Evolutionary conservation across 371 early-diverging fungal species (phyloP), one percentile per base, ranked within the genome.

Genomic region (Syncephalastrum monosporum): DNA sequence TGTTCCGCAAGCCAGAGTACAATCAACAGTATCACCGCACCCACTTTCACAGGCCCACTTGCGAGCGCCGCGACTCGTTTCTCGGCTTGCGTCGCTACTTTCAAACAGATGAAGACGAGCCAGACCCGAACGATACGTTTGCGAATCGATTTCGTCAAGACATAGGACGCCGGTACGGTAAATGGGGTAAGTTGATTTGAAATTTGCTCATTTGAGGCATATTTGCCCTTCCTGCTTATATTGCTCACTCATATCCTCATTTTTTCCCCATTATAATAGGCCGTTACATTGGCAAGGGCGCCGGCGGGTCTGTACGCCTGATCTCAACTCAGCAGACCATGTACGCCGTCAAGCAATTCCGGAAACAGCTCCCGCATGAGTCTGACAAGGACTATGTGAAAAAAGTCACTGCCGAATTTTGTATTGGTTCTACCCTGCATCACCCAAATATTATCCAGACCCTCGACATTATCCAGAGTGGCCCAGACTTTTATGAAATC

Each of bases 391-490:
- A 86, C n/a, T 94, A 93, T 63, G 76, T 88, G 59, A 92, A 93
- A 69, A 87, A 88, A 55, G 81, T 94, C 33, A 87, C 90, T 2
- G 82, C 84, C 10, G 95, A 94, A 67, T 92, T 88, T 64, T 92
- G 93, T 67, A 91, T 94, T 45, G 87, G 86, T 23, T 86, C 83
- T 6, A 83, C 85, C 4, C 64, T 92, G 15, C 94, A 91, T 57
- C 95, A 95, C 68, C 83, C 83, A n/a, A 89, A 93, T 65, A 78
- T 94, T 50, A 90, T 95, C 42, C 85, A 91, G 67, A 92, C 95
- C 1, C 55, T 92, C 57, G 95, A 95, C 57, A 78, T 91, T 53
- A 75, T 89, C n/a, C 79, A 84, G 57, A 86, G 85, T 42, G 74
- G 76, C 5, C 63, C 43, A 42, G 67, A 61, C 10, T 84, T 81